A percentile compares a stretch with the other conserved stretches of the same genome.
phyloP scores from a whole-genome alignment of 169 alveolate species.

The Plasmodium gonderi region DNA sequence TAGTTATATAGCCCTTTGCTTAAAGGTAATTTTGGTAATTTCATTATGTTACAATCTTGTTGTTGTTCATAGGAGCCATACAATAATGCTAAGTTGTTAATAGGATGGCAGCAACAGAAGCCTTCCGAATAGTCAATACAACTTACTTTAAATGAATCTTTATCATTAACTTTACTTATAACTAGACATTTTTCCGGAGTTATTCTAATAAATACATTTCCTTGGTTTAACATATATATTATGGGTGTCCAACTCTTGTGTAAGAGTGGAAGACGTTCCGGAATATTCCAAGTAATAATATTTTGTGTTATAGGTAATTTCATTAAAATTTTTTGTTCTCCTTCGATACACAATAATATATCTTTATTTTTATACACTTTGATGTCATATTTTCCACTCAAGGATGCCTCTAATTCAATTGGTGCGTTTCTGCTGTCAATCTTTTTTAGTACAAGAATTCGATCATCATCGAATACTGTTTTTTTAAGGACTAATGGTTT shows the following conservation, averaged over 20 bases:
- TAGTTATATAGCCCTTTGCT: constrained; percentile 79
- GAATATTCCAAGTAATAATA: constrained; percentile 74
- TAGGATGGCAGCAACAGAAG: constrained; percentile 80
- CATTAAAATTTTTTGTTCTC: constrained; percentile 79
- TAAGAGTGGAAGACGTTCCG: constrained; percentile 81
- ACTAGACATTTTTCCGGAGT: constrained; percentile 77
- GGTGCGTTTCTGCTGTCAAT: constrained; percentile 12
- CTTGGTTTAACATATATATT: constrained; percentile 68
- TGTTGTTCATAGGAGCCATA: constrained; percentile 77
- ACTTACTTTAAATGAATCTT: constrained; percentile 69
- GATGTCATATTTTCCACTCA: constrained; percentile 67
- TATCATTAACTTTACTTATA: constrained; percentile 57
- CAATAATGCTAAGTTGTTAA: constrained; percentile 75
- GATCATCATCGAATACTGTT: constrained; percentile 45
- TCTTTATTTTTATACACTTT: constrained; percentile 36
- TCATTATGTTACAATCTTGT: constrained; percentile 39
- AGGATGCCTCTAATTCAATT: constrained; percentile 43
- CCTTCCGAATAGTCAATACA: constrained; percentile 81
- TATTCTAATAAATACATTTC: constrained; percentile 72
- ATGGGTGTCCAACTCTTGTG: constrained; percentile 83
- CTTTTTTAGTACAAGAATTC: constrained; percentile 16
- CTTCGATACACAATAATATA: constrained; percentile 76
- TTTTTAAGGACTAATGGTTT: constrained; percentile 56
- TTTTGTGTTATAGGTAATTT: constrained; percentile 74
- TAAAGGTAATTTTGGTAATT: constrained; percentile 71